Conservation (phyloP, 345 rosid genomes). For the Camelina laxa region DNA sequence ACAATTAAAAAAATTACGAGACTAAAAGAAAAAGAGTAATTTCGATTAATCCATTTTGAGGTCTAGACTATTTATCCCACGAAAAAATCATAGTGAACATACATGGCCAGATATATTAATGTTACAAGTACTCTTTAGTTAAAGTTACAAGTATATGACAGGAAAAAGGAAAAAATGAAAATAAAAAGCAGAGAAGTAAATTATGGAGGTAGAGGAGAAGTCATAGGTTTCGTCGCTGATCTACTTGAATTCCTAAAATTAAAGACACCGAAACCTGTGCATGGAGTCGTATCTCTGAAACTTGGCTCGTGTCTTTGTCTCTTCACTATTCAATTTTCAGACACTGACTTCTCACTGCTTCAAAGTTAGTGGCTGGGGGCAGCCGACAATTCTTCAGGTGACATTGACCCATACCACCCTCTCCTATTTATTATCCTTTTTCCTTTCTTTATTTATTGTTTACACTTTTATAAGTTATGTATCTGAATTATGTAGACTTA, state of each 20-base stretch:
- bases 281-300: slow-evolving; percentile 34
- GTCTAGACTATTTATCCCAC: background rate
- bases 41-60: background rate
- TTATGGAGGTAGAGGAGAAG: slow-evolving; percentile 26
- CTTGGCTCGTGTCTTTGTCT: slow-evolving; percentile 42
- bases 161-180: background rate
- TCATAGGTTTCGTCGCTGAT: slow-evolving; percentile 42
- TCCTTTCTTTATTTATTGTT: background rate
- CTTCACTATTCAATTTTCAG: slow-evolving; percentile 34
- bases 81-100: background rate
- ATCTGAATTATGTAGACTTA: background rate
- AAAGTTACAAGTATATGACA: no score
- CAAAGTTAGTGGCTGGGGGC: slow-evolving; percentile 36
- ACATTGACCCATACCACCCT: slow-evolving; percentile 39
- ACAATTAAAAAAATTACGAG: no score
- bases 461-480: no score
- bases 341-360: slow-evolving; percentile 40
- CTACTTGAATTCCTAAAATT: background rate
- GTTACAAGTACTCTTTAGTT: no score
- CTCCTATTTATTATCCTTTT: slow-evolving; percentile 11
- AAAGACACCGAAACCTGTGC: slow-evolving; percentile 37
- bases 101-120: background rate
- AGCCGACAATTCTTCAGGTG: slow-evolving; percentile 44
- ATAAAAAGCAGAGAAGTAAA: slow-evolving; percentile 1
- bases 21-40: no score